These are phyloP conservation scores for Myotisia sp. DNA, from an alignment of 2,329 filamentous ascomycete genomes.

Conservation along the genomic window DNA sequence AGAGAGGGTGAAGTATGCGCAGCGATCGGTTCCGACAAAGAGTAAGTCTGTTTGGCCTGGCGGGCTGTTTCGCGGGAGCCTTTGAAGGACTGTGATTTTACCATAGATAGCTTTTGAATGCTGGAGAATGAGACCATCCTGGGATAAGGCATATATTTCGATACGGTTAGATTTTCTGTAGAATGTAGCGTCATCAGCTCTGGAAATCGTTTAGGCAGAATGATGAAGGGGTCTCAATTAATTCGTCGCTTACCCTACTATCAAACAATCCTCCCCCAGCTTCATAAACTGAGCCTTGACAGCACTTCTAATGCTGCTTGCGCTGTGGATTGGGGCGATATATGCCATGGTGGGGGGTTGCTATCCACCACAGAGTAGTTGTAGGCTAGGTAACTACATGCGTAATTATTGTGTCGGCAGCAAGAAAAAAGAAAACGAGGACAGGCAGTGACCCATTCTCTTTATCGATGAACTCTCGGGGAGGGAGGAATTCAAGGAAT, in stretches of 20 bases:
- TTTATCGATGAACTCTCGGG: no score
- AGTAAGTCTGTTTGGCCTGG: conserved; percentile 67
- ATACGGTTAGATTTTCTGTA: conserved; percentile 67
- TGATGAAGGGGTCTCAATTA: conserved; percentile 11
- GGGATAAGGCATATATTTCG: conserved; percentile 61
- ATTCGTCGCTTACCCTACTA: conserved; percentile 82
- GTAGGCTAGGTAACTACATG: no score
- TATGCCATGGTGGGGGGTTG: conserved; percentile 71
- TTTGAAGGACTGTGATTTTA: conserved; percentile 71
- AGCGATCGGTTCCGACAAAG: conserved; percentile 80
- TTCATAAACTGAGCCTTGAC: conserved; percentile 64
- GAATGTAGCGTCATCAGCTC: conserved; percentile 15
- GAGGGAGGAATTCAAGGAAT: no score
- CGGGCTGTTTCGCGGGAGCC: conserved; percentile 47
- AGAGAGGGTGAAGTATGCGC: conserved; percentile 76
- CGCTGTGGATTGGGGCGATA: conserved; percentile 79
- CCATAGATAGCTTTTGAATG: conserved; percentile 66
- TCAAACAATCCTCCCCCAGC: conserved; percentile 62
- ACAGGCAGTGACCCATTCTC: no score
- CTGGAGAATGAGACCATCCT: conserved; percentile 46
- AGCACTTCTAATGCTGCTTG: conserved; percentile 83
- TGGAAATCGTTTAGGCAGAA: background rate
- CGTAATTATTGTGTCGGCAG: no score
- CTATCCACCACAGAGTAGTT: no score
- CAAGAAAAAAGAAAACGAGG: no score